These are phyloP conservation scores for Aspergillus jensenii DNA, from an alignment of 2,329 filamentous ascomycete genomes.

Conservation along the genomic window DNA sequence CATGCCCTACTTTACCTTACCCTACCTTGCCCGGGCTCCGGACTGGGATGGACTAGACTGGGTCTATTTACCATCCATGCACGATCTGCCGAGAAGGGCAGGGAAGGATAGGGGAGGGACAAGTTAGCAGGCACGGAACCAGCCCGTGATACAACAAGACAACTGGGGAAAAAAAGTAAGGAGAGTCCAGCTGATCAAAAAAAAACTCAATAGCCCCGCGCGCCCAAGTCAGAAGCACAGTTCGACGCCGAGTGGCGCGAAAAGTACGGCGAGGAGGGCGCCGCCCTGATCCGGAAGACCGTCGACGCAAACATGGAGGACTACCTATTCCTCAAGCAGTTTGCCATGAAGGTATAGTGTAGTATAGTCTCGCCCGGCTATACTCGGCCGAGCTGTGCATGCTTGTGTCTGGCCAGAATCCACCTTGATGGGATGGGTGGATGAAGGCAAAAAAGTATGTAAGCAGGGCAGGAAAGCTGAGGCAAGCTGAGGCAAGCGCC, in stretches of 20 bases:
- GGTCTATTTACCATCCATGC: not conserved
- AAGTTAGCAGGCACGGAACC: not conserved
- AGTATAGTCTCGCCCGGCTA: not conserved
- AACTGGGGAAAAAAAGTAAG: not conserved
- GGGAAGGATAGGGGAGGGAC: not conserved
- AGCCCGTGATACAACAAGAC: not conserved
- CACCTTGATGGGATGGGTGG: not conserved
- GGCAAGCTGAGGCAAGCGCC: not conserved
- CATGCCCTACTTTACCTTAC: not conserved
- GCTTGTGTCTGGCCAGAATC: too few species aligned
- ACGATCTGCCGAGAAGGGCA: not conserved
- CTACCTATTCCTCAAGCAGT: constrained; percentile 66
- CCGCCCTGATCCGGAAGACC: constrained; percentile 58
- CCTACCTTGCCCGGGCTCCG: not conserved
- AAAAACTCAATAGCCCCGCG: constrained; percentile 26
- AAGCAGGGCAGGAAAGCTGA: not conserved
- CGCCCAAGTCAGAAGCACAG: constrained; percentile 51
- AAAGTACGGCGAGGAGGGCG: constrained; percentile 61
- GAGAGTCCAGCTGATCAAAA: constrained; percentile 8
- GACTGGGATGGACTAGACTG: not conserved
- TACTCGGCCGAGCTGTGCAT: not conserved
- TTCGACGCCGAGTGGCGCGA: constrained; percentile 60
- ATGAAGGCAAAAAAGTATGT: not conserved
- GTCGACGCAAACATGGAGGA: constrained; percentile 60
- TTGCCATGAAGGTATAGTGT: constrained; percentile 54